Evolutionary conservation across 768 basidiomycete genomes (phyloP).

Genomic region (Xerocomus spinulosus): DNA sequence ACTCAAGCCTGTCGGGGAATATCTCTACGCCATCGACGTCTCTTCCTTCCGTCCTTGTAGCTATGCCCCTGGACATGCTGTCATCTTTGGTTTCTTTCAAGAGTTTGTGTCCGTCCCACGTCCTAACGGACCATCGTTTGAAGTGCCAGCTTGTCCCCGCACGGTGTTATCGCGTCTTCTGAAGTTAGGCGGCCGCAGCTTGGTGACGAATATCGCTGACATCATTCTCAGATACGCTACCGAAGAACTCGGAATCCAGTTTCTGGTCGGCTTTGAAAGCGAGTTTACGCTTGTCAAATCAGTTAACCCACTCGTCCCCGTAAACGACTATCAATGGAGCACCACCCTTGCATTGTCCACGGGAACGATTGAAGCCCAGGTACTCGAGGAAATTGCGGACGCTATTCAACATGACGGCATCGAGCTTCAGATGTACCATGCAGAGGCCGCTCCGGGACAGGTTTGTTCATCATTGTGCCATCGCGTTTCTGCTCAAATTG

Average conservation of each 20-base stretch:
- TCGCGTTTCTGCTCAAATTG: not conserved
- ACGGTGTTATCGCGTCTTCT: conserved; percentile 48
- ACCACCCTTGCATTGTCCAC: conserved; percentile 34
- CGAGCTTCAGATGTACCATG: conserved; percentile 63
- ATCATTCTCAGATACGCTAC: conserved; percentile 30
- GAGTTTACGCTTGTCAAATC: conserved; percentile 65
- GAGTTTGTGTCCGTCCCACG: conserved; percentile 44
- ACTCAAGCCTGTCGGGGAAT: conserved; percentile 52
- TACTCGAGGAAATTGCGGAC: conserved; percentile 57
- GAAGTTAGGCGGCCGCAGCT: conserved; percentile 33
- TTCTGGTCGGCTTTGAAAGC: conserved; percentile 64
- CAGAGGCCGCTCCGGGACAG: conserved; percentile 70
- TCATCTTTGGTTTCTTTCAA: conserved; percentile 65
- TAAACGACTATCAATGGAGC: conserved; percentile 47
- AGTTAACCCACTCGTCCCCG: conserved; percentile 41
- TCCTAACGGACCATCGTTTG: conserved; percentile 30
- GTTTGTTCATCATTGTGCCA: conserved; percentile 24
- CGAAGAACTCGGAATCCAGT: conserved; percentile 35
- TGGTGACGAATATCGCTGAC: not conserved
- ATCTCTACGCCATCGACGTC: conserved; percentile 55
- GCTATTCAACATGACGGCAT: conserved; percentile 46
- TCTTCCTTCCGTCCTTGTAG: conserved; percentile 47
- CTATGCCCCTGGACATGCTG: conserved; percentile 59
- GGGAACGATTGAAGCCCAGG: conserved; percentile 42
- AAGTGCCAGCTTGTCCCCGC: conserved; percentile 57